Conservation (phyloP, 2,329 filamentous ascomycete species). For the Stylonectria norvegica region DNA sequence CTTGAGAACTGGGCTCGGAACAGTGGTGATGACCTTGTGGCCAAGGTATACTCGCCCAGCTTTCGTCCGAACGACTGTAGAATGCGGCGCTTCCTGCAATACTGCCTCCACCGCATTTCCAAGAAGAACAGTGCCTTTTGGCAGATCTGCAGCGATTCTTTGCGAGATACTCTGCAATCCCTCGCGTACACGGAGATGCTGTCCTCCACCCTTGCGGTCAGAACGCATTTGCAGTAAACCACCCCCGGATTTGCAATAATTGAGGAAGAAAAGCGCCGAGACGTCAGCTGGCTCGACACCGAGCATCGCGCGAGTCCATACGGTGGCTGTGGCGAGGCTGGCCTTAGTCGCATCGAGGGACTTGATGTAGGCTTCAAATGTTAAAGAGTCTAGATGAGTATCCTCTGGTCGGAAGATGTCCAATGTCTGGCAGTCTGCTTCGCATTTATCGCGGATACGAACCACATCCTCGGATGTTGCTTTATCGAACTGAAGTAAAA, state of each 20-base stretch:
- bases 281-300: conserved; percentile 48
- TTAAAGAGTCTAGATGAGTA: conserved; percentile 22
- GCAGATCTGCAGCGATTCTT: conserved; percentile 35
- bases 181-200: conserved; percentile 47
- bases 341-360: conserved; percentile 18
- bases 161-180: conserved; percentile 44
- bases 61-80: too few relatives aligned
- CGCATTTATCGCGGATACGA: conserved; percentile 24
- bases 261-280: conserved; percentile 51
- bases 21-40: conserved; percentile 45
- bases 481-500: too few relatives aligned
- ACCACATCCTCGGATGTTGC: too few relatives aligned
- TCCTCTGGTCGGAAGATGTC: conserved; percentile 20
- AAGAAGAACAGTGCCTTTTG: conserved; percentile 26
- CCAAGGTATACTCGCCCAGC: conserved; percentile 31
- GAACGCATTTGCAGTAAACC: conserved; percentile 52
- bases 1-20: conserved; percentile 45
- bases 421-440: conserved; percentile 28
- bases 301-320: conserved; percentile 50
- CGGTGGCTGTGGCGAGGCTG: conserved; percentile 24
- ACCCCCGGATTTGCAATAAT: conserved; percentile 52
- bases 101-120: conserved; percentile 31
- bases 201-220: conserved; percentile 50
- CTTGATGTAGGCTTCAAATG: conserved; percentile 29
- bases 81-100: conserved; percentile 20